Evolutionary conservation across 495 filamentous ascomycete genomes (phyloP), one percentile per base, ranked within the genome.

Genomic region (Trichocladium uniseriatum): DNA sequence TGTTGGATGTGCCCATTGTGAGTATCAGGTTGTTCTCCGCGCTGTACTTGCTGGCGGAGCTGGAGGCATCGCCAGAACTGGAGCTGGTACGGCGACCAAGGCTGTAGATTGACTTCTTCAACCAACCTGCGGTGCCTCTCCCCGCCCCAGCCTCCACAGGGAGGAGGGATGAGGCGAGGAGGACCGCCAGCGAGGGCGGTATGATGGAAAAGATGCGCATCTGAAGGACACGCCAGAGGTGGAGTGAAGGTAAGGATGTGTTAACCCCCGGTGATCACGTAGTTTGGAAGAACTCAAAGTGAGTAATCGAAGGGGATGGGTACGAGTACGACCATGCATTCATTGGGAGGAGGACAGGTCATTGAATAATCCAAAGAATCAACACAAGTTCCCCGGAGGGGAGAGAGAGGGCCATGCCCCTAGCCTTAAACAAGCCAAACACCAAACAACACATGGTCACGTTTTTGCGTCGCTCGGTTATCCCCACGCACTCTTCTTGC

Each of bases 1-100:
- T 47, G 14, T 15, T 52, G 0, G 43, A 21, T 8, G 38, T 10
- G 29, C 48, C 48, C 48, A 56, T 56, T 44, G 27, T 43, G 24
- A 51, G 36, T n/a, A 31, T 43, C 40, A 51, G 11, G 20, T 41
- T 44, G 9, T 27, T 21, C 20, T 3, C 11, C 5, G 22, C 15
- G 45, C 21, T 21, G 42, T 11, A 35, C 27, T 36, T 42, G 31
- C 15, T 10, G 6, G 13, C 18, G 1, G 38, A 42, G 18, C 28
- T 14, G 19, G 38, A 27, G 6, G 8, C 19, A 14, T 38, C 16
- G 13, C 31, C 20, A 11, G 45, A 40, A 37, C 22, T 16, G 3
- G 38, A 16, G 37, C n/a, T 29, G 11, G 18, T 6, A 16, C 38
- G 7, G 14, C n/a, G 9, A 8, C 28, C 6, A 22, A 13, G 20